phyloP scores from a whole-genome alignment of 495 filamentous ascomycete species.

The Pseudoneurospora amorphoporcata region DNA sequence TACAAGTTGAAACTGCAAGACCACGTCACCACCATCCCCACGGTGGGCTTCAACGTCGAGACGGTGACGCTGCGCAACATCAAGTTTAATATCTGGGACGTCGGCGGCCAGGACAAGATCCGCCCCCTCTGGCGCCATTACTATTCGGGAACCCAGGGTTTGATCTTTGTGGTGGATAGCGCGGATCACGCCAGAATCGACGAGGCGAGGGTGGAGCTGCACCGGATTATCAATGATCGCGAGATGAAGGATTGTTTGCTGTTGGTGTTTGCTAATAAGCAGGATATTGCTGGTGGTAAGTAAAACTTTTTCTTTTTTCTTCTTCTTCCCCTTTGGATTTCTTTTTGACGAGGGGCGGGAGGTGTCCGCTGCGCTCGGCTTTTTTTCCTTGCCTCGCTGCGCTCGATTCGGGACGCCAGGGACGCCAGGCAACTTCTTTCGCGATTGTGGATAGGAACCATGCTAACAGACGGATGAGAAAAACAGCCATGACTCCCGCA shows the following conservation, averaged over 20 bases:
- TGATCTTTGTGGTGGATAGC: conserved; percentile 97
- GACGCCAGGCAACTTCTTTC: too few species aligned
- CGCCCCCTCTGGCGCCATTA: conserved; percentile 96
- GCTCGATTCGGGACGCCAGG: too few species aligned
- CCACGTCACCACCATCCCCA: conserved; percentile 97
- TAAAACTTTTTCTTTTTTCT: neutral
- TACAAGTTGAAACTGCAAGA: conserved; percentile 99
- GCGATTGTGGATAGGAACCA: too few species aligned
- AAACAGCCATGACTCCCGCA: conserved; percentile 69
- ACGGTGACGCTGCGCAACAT: conserved; percentile 99
- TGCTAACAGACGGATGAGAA: neutral
- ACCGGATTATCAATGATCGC: conserved; percentile 90
- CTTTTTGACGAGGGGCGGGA: neutral
- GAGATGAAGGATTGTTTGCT: conserved; percentile 97
- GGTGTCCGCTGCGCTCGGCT: neutral
- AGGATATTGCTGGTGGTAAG: conserved; percentile 80
- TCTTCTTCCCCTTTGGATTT: neutral
- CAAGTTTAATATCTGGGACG: conserved; percentile 99
- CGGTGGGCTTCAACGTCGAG: conserved; percentile 98
- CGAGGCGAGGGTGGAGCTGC: conserved; percentile 80
- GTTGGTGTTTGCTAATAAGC: conserved; percentile 96
- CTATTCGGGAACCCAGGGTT: conserved; percentile 95
- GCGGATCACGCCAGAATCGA: conserved; percentile 77
- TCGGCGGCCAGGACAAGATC: conserved; percentile 99
- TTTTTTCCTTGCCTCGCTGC: neutral